Evolutionary conservation across 2,329 filamentous ascomycete species (phyloP).

Genomic region (Calonectria pseudoreteaudii): DNA sequence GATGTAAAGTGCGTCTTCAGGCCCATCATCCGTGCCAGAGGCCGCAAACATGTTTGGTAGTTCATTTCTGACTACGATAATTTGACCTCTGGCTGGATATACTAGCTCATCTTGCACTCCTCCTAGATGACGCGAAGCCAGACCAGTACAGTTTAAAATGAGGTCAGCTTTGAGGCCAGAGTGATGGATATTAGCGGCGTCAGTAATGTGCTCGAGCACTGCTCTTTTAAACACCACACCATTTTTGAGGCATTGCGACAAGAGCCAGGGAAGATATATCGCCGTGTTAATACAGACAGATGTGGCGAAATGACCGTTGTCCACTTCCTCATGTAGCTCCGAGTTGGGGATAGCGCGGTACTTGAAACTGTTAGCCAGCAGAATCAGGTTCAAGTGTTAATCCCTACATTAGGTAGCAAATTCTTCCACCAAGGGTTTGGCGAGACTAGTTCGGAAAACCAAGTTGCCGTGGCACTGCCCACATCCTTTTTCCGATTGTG

Average conservation of each 20-base stretch:
- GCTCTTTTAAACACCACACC: conserved; percentile 76
- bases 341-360: conserved; percentile 9
- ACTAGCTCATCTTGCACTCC: conserved; percentile 82
- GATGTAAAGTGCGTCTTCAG: conserved; percentile 79
- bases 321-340: neutral
- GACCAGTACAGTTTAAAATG: conserved; percentile 85
- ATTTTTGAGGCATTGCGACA: conserved; percentile 79
- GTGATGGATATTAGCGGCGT: conserved; percentile 66
- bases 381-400: neutral
- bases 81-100: conserved; percentile 82
- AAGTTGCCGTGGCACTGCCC: conserved; percentile 15
- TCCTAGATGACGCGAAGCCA: conserved; percentile 78
- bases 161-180: conserved; percentile 70
- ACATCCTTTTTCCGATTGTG: conserved; percentile 26
- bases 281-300: conserved; percentile 92
- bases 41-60: conserved; percentile 74
- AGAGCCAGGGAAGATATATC: conserved; percentile 86
- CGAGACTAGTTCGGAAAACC: conserved; percentile 21
- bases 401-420: conserved; percentile 13
- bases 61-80: conserved; percentile 84
- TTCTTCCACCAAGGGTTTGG: conserved; percentile 22
- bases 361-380: neutral
- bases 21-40: conserved; percentile 79
- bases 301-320: conserved; percentile 64
- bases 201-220: conserved; percentile 74